Base-by-base conservation (phyloP, 768 basidiomycete genomes). In the Baorangia bicolor region DNA sequence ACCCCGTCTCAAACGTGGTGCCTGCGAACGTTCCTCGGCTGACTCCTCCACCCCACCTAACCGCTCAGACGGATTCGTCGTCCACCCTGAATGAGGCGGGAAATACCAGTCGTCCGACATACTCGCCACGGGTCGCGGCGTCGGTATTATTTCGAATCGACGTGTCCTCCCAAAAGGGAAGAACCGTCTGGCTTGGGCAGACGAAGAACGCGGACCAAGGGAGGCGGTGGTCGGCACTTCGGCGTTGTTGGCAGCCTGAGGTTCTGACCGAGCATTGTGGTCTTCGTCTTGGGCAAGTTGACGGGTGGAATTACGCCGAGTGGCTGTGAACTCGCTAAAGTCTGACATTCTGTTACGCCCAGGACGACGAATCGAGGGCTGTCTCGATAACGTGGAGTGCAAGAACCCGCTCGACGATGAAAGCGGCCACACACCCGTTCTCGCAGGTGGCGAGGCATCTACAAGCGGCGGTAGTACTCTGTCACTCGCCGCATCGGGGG, bases 311-410 rank as follows among this genome's bases (percentile, higher is more conserved):
- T 81, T 81, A 49, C 89, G 81, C 30, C 88, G 82, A 13, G 83
- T 83, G 23, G 81, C 69, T 0, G 88, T 86, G 58, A 87, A 90
- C 27, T 90, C 88, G 64, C 79, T 84, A 68, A 91, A 90, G 58
- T 90, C 88, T 14, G 82, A 76, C 14, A 81, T 76, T 33, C 87
- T 75, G 28, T 79, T 78, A 5, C 78, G 76, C 31, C 74, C 63
- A 2, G 82, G 76, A 23, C 86, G 86, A 27, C 87, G 86, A 44
- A 87, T 75, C 21, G 85, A 83, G 0, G 82, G 70, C 57, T 86
- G 84, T 33, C 88, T 82, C 18, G 77, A 73, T 18, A 87, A 70
- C 7, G 69, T 64, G 11, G 73, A 59, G 34, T 71, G 70, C 33
- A 63, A 13, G 21, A 63, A 58, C 18, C 67, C 67, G 20, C 51